These are phyloP conservation scores for Acacia crassicarpa DNA, from an alignment of 306 rosid species.

Conservation along the genomic window DNA sequence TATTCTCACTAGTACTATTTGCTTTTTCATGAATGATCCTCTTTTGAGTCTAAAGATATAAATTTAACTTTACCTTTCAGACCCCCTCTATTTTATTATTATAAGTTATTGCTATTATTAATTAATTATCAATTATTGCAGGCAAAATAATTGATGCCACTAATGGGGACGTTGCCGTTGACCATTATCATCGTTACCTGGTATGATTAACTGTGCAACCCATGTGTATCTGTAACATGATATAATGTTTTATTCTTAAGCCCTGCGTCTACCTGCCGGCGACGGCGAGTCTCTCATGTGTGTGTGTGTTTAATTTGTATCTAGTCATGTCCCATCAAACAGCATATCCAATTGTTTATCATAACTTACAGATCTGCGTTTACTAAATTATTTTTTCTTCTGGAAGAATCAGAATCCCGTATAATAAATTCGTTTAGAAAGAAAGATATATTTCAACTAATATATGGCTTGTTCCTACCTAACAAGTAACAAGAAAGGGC, in stretches of 20 bases:
- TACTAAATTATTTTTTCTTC: background rate
- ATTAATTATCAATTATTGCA: background rate
- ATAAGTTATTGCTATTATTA: background rate
- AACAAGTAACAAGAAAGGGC: background rate
- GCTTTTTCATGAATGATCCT: background rate
- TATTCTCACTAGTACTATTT: background rate
- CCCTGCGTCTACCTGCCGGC: too few relatives aligned
- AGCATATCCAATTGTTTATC: background rate
- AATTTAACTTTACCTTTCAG: background rate
- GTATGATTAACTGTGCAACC: background rate
- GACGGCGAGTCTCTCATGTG: too few relatives aligned
- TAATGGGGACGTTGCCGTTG: slow-evolving; percentile 37
- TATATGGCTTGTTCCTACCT: too few relatives aligned
- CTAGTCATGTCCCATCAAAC: too few relatives aligned
- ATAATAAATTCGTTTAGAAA: background rate
- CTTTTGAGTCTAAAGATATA: background rate
- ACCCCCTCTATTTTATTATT: background rate
- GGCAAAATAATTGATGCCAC: slow-evolving; percentile 26
- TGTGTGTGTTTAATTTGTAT: too few relatives aligned
- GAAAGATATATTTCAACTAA: background rate
- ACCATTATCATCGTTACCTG: slow-evolving; percentile 33
- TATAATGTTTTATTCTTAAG: background rate
- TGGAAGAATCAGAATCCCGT: background rate
- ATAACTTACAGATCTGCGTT: background rate
- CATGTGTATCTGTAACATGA: background rate